phyloP scores from a whole-genome alignment of 2,329 filamentous ascomycete species.

The Colletotrichum limetticola region DNA sequence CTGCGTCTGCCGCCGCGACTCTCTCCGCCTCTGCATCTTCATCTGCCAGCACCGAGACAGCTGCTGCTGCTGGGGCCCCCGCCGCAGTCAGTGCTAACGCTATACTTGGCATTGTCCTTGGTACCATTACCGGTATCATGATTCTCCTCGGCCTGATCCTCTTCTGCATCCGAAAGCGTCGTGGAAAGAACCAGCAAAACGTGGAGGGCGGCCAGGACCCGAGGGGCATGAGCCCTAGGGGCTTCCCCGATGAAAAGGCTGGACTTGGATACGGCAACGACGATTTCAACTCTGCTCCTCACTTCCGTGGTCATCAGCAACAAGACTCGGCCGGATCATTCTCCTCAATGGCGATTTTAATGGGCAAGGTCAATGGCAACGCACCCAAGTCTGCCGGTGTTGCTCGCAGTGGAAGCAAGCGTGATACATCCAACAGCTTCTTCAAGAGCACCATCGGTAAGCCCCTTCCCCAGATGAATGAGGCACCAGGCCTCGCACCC shows the following conservation, averaged over 20 bases:
- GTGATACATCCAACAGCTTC: constrained; percentile 63
- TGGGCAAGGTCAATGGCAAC: constrained; percentile 56
- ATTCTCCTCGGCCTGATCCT: constrained; percentile 78
- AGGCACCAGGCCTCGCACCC: constrained; percentile 42
- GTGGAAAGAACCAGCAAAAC: constrained; percentile 65
- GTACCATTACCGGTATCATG: constrained; percentile 80
- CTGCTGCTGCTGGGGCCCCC: constrained; percentile 36
- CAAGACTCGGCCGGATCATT: constrained; percentile 67
- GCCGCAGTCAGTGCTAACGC: constrained; percentile 52
- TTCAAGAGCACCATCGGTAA: constrained; percentile 72
- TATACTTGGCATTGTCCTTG: constrained; percentile 84
- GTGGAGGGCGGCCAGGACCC: constrained; percentile 57
- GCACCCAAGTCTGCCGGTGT: constrained; percentile 43
- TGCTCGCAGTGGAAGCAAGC: constrained; percentile 60
- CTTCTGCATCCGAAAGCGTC: constrained; percentile 69
- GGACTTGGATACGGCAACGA: constrained; percentile 59
- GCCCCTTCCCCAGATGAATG: constrained; percentile 62
- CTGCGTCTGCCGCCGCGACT: constrained; percentile 40
- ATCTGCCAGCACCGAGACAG: constrained; percentile 21
- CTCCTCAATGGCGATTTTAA: constrained; percentile 73
- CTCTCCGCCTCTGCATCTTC: constrained; percentile 41
- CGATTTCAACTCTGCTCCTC: constrained; percentile 38
- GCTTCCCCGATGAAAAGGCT: constrained; percentile 66
- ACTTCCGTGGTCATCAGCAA: constrained; percentile 63
- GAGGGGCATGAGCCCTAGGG: constrained; percentile 48